phyloP scores from a whole-genome alignment of 345 rosid species.

The Psidium guajava region DNA sequence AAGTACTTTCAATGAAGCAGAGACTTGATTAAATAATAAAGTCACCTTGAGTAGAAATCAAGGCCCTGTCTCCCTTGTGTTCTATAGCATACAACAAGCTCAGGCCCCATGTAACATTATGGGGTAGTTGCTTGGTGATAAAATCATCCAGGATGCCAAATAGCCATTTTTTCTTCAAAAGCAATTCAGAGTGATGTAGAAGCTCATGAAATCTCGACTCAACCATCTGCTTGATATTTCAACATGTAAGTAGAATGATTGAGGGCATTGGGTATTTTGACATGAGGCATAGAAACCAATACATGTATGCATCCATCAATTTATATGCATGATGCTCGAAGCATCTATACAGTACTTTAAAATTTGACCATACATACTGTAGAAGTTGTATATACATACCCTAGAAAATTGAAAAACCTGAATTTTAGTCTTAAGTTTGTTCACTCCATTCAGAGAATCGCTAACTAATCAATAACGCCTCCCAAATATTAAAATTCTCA shows the following conservation, averaged over 20 bases:
- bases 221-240: conserved; percentile 50
- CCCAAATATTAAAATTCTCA: not conserved
- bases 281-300: not conserved
- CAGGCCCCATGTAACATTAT: conserved; percentile 96
- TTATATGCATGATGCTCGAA: not conserved
- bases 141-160: conserved; percentile 88
- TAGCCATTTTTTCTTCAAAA: conserved; percentile 83
- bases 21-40: not conserved
- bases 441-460: not conserved
- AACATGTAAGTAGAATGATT: not conserved
- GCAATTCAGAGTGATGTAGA: conserved; percentile 69
- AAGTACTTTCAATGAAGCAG: not conserved
- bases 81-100: conserved; percentile 91
- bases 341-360: not conserved
- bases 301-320: not conserved
- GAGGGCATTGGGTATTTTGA: not conserved
- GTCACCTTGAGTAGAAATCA: conserved; percentile 77
- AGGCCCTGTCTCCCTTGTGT: conserved; percentile 84
- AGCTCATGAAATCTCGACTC: conserved; percentile 81
- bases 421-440: not conserved
- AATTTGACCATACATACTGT: not conserved
- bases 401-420: not conserved
- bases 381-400: not conserved
- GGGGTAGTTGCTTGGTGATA: conserved; percentile 96
- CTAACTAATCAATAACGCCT: not conserved